phyloP scores from a whole-genome alignment of 2,329 filamentous ascomycete species.

The Colletotrichum magnum region DNA sequence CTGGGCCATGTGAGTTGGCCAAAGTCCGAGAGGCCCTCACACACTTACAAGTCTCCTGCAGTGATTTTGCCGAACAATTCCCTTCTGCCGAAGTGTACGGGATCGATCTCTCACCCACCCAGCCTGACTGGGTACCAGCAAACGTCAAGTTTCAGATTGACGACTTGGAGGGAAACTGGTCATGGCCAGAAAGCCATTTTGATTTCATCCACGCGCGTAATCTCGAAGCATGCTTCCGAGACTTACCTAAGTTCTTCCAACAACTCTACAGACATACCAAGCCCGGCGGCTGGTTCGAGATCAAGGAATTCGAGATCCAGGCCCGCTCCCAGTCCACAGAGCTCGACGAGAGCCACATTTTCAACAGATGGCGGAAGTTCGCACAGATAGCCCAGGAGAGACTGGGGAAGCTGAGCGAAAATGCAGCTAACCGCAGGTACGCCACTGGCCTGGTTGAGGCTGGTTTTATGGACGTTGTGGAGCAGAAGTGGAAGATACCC shows the following conservation, averaged over 20 bases:
- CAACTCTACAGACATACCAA: conserved; percentile 66
- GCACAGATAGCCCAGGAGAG: conserved; percentile 47
- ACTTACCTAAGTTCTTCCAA: conserved; percentile 68
- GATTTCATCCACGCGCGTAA: conserved; percentile 74
- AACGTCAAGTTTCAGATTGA: conserved; percentile 54
- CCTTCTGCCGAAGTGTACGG: conserved; percentile 61
- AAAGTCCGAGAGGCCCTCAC: neutral
- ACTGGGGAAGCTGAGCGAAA: conserved; percentile 48
- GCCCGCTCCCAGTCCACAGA: conserved; percentile 17
- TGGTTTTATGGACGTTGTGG: conserved; percentile 43
- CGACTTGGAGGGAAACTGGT: conserved; percentile 59
- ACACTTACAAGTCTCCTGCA: conserved; percentile 45
- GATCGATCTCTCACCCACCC: conserved; percentile 66
- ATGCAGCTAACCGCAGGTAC: conserved; percentile 43
- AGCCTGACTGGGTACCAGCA: conserved; percentile 56
- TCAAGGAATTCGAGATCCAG: conserved; percentile 46
- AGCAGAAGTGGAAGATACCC: conserved; percentile 40
- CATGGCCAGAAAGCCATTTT: conserved; percentile 55
- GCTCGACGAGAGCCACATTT: conserved; percentile 3
- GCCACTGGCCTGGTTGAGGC: conserved; percentile 42
- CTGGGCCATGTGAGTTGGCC: conserved; percentile 56
- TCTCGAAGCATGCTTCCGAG: conserved; percentile 69
- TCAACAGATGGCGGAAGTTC: conserved; percentile 46
- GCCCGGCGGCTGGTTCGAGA: conserved; percentile 51
- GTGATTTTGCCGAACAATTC: conserved; percentile 62